Conservation (phyloP, 2,329 filamentous ascomycete species). For the Epichloe glyceriae region DNA sequence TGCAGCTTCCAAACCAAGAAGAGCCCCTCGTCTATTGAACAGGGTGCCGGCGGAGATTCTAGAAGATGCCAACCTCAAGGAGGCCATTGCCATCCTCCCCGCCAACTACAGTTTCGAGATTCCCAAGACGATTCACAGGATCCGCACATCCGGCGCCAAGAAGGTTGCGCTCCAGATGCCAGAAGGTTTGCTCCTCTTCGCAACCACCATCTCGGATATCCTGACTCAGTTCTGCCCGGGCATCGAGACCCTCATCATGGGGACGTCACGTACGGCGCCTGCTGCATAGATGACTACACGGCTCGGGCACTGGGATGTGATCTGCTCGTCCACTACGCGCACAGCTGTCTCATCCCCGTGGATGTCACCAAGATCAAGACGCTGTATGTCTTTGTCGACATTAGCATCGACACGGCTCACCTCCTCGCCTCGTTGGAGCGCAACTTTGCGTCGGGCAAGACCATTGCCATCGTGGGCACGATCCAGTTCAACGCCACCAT, state of each 20-base stretch:
- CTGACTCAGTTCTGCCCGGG: constrained; percentile 87
- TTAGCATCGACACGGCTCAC: constrained; percentile 85
- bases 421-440: constrained; percentile 75
- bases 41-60: constrained; percentile 81
- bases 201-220: constrained; percentile 95
- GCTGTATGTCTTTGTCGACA: constrained; percentile 95
- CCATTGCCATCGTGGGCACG: constrained; percentile 84
- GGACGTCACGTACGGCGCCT: constrained; percentile 95
- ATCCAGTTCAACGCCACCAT: constrained; percentile 98
- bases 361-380: constrained; percentile 96
- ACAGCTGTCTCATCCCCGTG: constrained; percentile 91
- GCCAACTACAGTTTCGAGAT: constrained; percentile 98
- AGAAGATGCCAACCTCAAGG: constrained; percentile 72
- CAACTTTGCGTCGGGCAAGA: constrained; percentile 77
- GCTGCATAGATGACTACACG: constrained; percentile 97
- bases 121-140: constrained; percentile 92
- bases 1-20: constrained; percentile 56
- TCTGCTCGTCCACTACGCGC: constrained; percentile 88
- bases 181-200: constrained; percentile 87
- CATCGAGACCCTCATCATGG: constrained; percentile 93
- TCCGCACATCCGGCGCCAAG: constrained; percentile 66
- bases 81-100: constrained; percentile 75
- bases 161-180: constrained; percentile 93
- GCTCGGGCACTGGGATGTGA: constrained; percentile 89
- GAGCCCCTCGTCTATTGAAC: constrained; percentile 71